Evolutionary conservation across 75 land plant genomes (phyloP).

Genomic region (Cryptomeria japonica): DNA sequence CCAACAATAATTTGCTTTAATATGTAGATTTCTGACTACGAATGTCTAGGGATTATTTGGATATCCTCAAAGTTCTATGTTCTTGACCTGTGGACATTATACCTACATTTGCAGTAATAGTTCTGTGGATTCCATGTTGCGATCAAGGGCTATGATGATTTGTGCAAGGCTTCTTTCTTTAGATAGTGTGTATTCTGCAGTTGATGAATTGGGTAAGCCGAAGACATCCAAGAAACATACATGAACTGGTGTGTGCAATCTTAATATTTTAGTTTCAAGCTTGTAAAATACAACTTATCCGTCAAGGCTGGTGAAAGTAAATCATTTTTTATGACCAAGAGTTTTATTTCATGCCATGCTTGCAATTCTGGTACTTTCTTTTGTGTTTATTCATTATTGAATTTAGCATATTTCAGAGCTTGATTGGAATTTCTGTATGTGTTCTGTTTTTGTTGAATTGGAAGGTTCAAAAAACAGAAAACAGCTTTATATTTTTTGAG

Average conservation of each 20-base stretch:
- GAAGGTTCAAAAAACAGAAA: neutral
- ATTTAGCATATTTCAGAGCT: neutral
- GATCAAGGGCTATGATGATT: conserved; percentile 60
- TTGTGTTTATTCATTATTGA: neutral
- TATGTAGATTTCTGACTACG: neutral
- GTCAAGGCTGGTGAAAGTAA: neutral
- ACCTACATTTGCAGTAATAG: conserved; percentile 22
- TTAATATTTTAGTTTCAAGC: neutral
- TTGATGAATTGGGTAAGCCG: conserved; percentile 48
- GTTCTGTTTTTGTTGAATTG: neutral
- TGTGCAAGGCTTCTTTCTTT: conserved; percentile 59
- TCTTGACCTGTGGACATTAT: neutral
- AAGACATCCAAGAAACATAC: too few relatives aligned
- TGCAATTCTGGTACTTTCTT: neutral
- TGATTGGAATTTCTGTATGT: neutral
- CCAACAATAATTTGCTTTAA: neutral
- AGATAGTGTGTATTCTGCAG: conserved; percentile 14
- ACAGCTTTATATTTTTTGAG: neutral
- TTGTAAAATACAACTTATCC: neutral
- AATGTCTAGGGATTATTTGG: neutral
- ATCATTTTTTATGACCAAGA: neutral
- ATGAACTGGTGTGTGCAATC: neutral
- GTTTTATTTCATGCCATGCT: neutral
- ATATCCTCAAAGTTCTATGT: neutral
- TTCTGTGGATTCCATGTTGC: conserved; percentile 43